These are phyloP conservation scores for Batkoa obscura DNA, from an alignment of 371 early-diverging fungal species.

Conservation along the genomic window DNA sequence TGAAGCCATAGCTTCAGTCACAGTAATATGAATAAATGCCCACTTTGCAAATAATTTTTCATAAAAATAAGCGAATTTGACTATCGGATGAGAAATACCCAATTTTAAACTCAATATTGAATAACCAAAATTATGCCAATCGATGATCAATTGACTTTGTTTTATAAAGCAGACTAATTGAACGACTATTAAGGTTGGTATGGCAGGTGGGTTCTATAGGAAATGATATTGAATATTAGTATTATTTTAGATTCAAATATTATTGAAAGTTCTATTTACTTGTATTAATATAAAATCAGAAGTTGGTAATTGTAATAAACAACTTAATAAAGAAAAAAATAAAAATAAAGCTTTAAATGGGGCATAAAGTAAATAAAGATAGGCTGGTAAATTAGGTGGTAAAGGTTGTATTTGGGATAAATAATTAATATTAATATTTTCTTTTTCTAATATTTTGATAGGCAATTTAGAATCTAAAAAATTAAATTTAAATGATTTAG, in stretches of 20 bases:
- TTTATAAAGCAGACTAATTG: conserved; percentile 37
- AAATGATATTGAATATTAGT: neutral
- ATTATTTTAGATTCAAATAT: neutral
- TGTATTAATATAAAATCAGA: conserved; percentile 66
- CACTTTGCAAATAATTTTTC: conserved; percentile 46
- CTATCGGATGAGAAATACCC: conserved; percentile 31
- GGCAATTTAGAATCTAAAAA: too few species aligned
- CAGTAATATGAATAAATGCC: conserved; percentile 70
- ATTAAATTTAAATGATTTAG: too few species aligned
- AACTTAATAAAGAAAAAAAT: conserved; percentile 20
- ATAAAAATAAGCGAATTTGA: conserved; percentile 33
- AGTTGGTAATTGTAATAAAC: conserved; percentile 10
- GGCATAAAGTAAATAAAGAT: conserved; percentile 30
- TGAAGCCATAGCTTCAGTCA: conserved; percentile 66
- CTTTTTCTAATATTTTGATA: too few species aligned
- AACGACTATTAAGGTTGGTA: conserved; percentile 71
- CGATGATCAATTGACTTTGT: conserved; percentile 55
- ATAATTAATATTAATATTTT: too few species aligned
- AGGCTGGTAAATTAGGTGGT: conserved; percentile 22
- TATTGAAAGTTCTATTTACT: conserved; percentile 23
- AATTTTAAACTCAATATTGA: conserved; percentile 62
- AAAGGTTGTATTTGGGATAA: too few species aligned
- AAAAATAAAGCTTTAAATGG: conserved; percentile 40
- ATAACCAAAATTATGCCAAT: conserved; percentile 96
- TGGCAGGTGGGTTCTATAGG: conserved; percentile 81